Conservation (phyloP, 2,329 filamentous ascomycete species). For the Trichoderma sp. region DNA sequence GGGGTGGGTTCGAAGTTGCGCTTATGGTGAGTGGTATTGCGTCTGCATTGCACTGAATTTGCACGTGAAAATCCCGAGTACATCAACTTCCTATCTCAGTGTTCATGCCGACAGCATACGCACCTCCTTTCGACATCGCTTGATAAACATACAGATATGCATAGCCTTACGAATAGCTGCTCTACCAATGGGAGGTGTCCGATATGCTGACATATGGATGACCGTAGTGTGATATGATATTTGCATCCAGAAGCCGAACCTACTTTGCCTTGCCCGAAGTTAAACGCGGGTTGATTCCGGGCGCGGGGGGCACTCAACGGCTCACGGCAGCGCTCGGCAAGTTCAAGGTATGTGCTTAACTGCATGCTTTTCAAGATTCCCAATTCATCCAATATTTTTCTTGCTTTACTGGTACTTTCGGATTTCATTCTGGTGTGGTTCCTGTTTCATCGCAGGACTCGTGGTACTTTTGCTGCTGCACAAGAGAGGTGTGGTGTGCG, state of each 20-base stretch:
- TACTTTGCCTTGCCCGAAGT: constrained; percentile 45
- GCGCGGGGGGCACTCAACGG: constrained; percentile 44
- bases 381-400: not conserved
- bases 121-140: not conserved
- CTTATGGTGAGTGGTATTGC: constrained; percentile 41
- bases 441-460: not conserved
- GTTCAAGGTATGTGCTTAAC: constrained; percentile 37
- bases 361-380: not conserved
- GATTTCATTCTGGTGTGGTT: not conserved
- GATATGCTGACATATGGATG: not conserved
- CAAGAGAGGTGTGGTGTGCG: not conserved
- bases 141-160: constrained; percentile 18
- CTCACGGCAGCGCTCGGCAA: constrained; percentile 44
- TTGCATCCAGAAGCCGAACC: constrained; percentile 35
- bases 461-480: constrained; percentile 6
- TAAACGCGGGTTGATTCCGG: constrained; percentile 43
- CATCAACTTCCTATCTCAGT: constrained; percentile 8
- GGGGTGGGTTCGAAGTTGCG: constrained; percentile 53
- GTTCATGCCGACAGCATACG: not conserved
- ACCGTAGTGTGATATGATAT: constrained; percentile 42
- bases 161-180: not conserved
- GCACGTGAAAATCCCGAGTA: not conserved
- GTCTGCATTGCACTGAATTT: not conserved
- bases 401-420: not conserved
- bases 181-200: not conserved